Percentiles rank a stretch among this genome's conserved stretches.
These are phyloP conservation scores for Xylaria longipes DNA, from an alignment of 495 filamentous ascomycete species.

Conservation along the genomic window DNA sequence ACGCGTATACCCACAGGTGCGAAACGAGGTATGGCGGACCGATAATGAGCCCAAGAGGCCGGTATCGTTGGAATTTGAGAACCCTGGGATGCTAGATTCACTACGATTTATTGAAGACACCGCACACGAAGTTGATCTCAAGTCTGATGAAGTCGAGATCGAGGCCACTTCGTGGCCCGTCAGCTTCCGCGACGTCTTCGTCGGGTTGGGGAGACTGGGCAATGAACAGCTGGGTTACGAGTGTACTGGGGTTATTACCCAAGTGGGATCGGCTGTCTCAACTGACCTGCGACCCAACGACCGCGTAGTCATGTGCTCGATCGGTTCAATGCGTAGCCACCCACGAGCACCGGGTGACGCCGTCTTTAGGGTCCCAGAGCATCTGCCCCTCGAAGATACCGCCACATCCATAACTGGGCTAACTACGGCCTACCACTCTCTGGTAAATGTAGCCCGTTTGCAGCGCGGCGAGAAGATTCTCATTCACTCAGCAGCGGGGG, in stretches of 20 bases:
- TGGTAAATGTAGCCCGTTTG: slow-evolving; percentile 34
- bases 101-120: not conserved
- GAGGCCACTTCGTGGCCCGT: slow-evolving; percentile 39
- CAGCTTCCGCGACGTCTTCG: slow-evolving; percentile 50
- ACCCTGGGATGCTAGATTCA: not conserved
- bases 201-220: slow-evolving; percentile 48
- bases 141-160: slow-evolving; percentile 38
- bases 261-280: slow-evolving; percentile 52
- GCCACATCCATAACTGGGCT: not conserved
- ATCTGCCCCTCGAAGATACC: not conserved
- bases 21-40: not conserved
- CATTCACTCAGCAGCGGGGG: slow-evolving; percentile 54
- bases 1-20: not conserved
- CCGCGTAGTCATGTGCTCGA: slow-evolving; percentile 47
- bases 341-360: slow-evolving; percentile 49
- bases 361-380: not conserved
- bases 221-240: slow-evolving; percentile 45
- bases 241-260: slow-evolving; percentile 50
- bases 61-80: not conserved
- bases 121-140: not conserved
- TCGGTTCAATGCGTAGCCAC: slow-evolving; percentile 48
- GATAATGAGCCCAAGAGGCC: not conserved
- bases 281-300: slow-evolving; percentile 36
- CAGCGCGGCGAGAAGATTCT: slow-evolving; percentile 48
- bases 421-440: slow-evolving; percentile 44